phyloP scores from a whole-genome alignment of 2,329 filamentous ascomycete species.

The Rachicladosporium sp. region DNA sequence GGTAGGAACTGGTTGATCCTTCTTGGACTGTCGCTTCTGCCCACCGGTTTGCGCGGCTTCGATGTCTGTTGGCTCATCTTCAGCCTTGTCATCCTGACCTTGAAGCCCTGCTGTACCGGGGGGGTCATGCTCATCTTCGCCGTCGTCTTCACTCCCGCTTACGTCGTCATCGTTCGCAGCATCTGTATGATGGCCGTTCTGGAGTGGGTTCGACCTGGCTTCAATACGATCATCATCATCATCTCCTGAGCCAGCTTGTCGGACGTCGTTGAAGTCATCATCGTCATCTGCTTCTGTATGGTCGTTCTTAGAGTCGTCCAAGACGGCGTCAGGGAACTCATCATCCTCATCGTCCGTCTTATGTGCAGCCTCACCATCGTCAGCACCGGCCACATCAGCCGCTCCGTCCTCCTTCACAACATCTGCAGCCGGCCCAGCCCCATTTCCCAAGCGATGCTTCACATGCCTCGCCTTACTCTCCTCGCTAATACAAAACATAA shows the following conservation, averaged over 20 bases:
- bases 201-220: slow-evolving; percentile 4
- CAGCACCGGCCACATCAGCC: slow-evolving; percentile 17
- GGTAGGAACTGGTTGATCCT: slow-evolving; percentile 20
- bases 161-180: slow-evolving; percentile 17
- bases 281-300: slow-evolving; percentile 11
- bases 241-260: slow-evolving; percentile 14
- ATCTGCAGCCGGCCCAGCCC: slow-evolving; percentile 1
- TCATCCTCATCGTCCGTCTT: slow-evolving; percentile 24
- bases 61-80: slow-evolving; percentile 10
- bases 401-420: slow-evolving; percentile 15
- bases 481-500: slow-evolving; percentile 80
- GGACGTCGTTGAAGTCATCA: slow-evolving; percentile 9
- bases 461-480: slow-evolving; percentile 71
- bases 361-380: slow-evolving; percentile 23
- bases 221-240: slow-evolving; percentile 11
- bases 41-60: slow-evolving; percentile 4
- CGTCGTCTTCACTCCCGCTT: slow-evolving; percentile 14
- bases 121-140: slow-evolving; percentile 11
- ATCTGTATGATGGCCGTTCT: slow-evolving; percentile 3
- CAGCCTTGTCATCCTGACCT: slow-evolving; percentile 16
- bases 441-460: slow-evolving; percentile 53
- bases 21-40: neutral
- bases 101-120: neutral
- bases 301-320: slow-evolving; percentile 13
- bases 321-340: slow-evolving; percentile 30